Base-by-base conservation (phyloP, 2,329 filamentous ascomycete species). In the Xylariaceae sp. region DNA sequence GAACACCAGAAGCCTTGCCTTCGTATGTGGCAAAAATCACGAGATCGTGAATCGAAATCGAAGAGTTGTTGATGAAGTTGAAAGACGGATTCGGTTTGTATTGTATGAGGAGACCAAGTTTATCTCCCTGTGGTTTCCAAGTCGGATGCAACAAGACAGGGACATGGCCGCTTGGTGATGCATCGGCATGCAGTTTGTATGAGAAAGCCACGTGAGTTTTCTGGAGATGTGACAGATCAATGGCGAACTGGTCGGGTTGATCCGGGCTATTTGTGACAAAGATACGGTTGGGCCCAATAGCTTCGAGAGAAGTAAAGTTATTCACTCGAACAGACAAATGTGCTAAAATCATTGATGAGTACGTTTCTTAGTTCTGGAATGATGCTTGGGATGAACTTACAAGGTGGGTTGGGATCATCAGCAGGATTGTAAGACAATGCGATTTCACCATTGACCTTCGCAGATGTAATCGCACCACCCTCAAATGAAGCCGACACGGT, bases 251-350 rank as follows among this genome's bases (percentile, higher is more conserved):
- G 60, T 95, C 92, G 2, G 88, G 82, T 59, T 83, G 86, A 8
- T 88, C 84, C 1, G 80, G 70, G 0, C 78, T 79, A 66, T 91
- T 88, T 37, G 87, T 85, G 55, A 97, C 86, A 74, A 97, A 96
- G 59, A 92, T 89, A 49, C 91, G 90, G 72, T 99, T 99, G 1
- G 92, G 92, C 0, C 92, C 92, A 58, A 99, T 92, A 69, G 90
- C 92, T 68, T 97, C 94, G 4, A 99, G 82, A n/a, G 83, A 82
- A 8, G 87, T 76, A 71, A 96, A 96, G 71, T 96, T 94, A 69
- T 96, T 90, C 61, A 99, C 84, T 17, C 90, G 87, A 65, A 97
- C 88, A 1, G 78, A 87, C 68, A 92, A 82, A 35, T 78, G 77
- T 17, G 75, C 82, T 84, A 34, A 49, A 15, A 53, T 54, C 56